Conservation (phyloP, 306 rosid species). For the Nissolia schottii region DNA sequence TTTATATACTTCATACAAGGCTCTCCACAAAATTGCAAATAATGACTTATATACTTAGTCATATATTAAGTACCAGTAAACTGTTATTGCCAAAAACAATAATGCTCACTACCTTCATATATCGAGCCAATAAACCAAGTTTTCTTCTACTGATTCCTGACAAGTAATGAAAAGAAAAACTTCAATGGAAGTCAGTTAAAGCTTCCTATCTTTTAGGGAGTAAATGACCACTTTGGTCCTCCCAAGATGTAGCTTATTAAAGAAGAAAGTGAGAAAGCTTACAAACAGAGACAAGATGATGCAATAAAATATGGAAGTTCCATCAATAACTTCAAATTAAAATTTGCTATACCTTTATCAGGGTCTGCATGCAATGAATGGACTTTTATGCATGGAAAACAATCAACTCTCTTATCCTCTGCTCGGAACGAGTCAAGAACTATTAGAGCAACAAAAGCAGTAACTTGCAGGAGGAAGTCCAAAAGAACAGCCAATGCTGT, state of each 20-base stretch:
- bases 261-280: conserved; percentile 4
- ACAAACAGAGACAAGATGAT: not conserved
- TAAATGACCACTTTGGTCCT: not conserved
- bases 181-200: conserved; percentile 23
- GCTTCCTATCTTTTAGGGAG: conserved; percentile 6
- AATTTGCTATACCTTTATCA: conserved; percentile 58
- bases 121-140: conserved; percentile 73
- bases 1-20: not conserved
- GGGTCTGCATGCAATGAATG: conserved; percentile 46
- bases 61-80: not conserved
- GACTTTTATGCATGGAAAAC: conserved; percentile 80
- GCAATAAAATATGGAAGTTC: conserved; percentile 8
- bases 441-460: conserved; percentile 92
- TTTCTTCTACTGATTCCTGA: conserved; percentile 61
- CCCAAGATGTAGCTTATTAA: not conserved
- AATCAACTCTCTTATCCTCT: conserved; percentile 90
- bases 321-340: conserved; percentile 7
- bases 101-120: conserved; percentile 74
- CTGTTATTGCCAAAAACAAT: not conserved
- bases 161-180: conserved; percentile 23
- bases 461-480: conserved; percentile 96
- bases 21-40: not conserved
- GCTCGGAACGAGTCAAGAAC: conserved; percentile 77
- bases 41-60: not conserved
- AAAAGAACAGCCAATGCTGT: conserved; percentile 94